phyloP scores from a whole-genome alignment of 2,329 filamentous ascomycete species.

The Ophiobolus disseminans region DNA sequence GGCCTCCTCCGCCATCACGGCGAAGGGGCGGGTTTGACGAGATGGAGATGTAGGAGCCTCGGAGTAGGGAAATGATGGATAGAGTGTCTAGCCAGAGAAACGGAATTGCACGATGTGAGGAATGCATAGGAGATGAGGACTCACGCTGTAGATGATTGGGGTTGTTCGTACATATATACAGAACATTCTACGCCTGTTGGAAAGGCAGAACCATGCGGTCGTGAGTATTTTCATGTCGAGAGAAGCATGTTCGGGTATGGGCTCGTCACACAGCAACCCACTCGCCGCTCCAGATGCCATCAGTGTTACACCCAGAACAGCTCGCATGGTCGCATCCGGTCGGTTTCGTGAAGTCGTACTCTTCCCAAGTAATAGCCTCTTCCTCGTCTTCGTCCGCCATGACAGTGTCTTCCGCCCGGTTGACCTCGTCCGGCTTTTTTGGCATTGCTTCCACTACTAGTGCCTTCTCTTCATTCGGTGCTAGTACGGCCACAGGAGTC shows the following conservation, averaged over 20 bases:
- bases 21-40: too few relatives aligned
- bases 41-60: too few relatives aligned
- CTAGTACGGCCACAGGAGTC: constrained; percentile 8
- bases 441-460: constrained; percentile 1
- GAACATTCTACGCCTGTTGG: background rate
- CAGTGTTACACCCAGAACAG: constrained; percentile 33
- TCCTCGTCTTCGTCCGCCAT: constrained; percentile 38
- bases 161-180: too few relatives aligned
- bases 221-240: background rate
- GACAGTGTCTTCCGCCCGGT: constrained; percentile 36
- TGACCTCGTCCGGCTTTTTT: constrained; percentile 12
- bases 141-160: too few relatives aligned
- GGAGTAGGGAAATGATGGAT: too few relatives aligned
- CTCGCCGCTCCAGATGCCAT: constrained; percentile 29
- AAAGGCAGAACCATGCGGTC: background rate
- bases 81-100: too few relatives aligned
- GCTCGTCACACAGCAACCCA: constrained; percentile 18
- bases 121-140: too few relatives aligned
- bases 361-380: constrained; percentile 47
- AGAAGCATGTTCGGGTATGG: background rate
- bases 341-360: constrained; percentile 61
- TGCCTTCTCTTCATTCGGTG: constrained; percentile 35
- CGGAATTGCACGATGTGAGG: too few relatives aligned
- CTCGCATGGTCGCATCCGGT: constrained; percentile 54
- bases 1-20: too few relatives aligned